A percentile compares a stretch with the other conserved stretches of the same genome.
Conservation (phyloP, 2,329 filamentous ascomycete genomes). For the Cladorrhinum sp. region DNA sequence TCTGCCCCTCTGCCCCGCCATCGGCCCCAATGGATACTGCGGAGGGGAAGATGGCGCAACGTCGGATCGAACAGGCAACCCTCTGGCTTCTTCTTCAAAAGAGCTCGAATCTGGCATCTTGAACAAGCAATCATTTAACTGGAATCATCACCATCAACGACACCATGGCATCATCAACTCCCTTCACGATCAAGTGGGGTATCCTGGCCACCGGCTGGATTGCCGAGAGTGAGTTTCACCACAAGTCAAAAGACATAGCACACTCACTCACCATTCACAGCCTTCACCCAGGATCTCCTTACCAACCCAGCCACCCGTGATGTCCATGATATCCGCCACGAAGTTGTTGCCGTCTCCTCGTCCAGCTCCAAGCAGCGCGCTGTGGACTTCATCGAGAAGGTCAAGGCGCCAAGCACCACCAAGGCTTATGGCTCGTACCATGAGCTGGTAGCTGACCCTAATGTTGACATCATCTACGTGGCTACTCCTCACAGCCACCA, state of each 20-base stretch:
- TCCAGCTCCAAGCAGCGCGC: constrained; percentile 70
- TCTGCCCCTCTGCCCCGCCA: constrained; percentile 20
- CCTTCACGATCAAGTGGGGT: constrained; percentile 55
- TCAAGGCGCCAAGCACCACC: constrained; percentile 65
- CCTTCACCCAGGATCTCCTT: constrained; percentile 75
- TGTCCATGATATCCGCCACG: constrained; percentile 71
- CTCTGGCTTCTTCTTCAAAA: constrained; percentile 14
- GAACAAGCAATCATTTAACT: constrained; percentile 2
- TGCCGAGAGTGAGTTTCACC: constrained; percentile 49
- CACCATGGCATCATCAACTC: constrained; percentile 34
- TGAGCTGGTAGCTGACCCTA: constrained; percentile 72
- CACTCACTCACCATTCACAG: constrained; percentile 33
- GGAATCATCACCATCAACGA: not conserved
- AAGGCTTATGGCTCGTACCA: constrained; percentile 77
- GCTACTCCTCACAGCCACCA: constrained; percentile 91
- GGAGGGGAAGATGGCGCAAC: constrained; percentile 11
- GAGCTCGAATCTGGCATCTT: constrained; percentile 5
- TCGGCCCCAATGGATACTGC: constrained; percentile 6
- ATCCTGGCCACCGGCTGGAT: constrained; percentile 61
- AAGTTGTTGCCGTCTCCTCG: constrained; percentile 75
- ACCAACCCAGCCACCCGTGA: constrained; percentile 67
- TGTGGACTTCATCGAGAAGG: constrained; percentile 67
- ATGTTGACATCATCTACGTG: constrained; percentile 84
- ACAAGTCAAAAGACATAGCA: not conserved
- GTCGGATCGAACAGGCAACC: not conserved